A percentile compares a stretch with the other conserved stretches of the same genome.
Evolutionary conservation across 179 eudicot species (phyloP).

Genomic region (Spinacia oleracea): DNA sequence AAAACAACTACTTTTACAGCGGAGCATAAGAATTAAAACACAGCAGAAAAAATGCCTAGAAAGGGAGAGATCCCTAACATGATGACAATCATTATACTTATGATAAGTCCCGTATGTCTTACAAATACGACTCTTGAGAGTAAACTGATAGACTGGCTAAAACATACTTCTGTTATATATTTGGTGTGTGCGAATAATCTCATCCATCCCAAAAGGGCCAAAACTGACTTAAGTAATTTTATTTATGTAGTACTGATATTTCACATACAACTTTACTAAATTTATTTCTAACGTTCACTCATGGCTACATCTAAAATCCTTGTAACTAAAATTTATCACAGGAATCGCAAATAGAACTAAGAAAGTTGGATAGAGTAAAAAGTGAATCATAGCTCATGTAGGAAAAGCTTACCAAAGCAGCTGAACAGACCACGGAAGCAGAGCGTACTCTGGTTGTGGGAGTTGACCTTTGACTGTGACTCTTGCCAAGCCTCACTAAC

Average conservation of each 20-base stretch:
- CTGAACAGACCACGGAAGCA: constrained; percentile 29
- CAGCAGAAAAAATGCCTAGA: not conserved
- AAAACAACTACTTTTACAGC: not conserved
- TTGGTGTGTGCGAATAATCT: no score
- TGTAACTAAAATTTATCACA: not conserved
- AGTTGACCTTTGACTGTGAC: constrained; percentile 11
- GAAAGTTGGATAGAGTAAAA: not conserved
- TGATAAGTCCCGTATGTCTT: not conserved
- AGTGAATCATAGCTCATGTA: not conserved
- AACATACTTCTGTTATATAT: not conserved
- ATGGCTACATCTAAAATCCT: not conserved
- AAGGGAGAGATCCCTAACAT: not conserved
- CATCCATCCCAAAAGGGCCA: not conserved
- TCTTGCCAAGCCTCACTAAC: constrained; percentile 13
- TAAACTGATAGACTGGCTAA: not conserved
- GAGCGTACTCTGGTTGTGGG: constrained; percentile 16
- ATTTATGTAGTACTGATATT: not conserved
- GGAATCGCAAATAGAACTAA: not conserved
- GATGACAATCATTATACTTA: not conserved
- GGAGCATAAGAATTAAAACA: not conserved
- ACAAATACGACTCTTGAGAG: not conserved
- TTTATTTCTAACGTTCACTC: not conserved
- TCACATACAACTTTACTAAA: not conserved
- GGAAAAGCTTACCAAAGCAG: constrained; percentile 34
- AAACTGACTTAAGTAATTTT: not conserved